phyloP scores from a whole-genome alignment of 2,329 filamentous ascomycete genomes.

The Metarhizium anisopliae region DNA sequence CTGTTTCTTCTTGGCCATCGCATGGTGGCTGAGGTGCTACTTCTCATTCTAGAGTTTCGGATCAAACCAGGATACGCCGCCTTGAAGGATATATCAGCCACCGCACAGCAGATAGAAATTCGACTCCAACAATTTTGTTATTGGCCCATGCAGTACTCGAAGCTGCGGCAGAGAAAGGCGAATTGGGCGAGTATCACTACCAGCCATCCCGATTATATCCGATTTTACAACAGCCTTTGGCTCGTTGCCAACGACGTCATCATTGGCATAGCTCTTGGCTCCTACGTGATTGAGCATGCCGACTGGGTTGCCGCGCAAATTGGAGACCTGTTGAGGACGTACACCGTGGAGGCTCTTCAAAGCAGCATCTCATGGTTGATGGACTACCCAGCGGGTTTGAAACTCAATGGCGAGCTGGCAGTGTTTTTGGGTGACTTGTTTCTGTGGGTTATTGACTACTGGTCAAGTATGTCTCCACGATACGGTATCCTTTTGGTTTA shows the following conservation, averaged over 20 bases:
- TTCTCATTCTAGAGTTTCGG: slow-evolving; percentile 78
- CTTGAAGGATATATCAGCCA: slow-evolving; percentile 91
- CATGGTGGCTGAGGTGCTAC: slow-evolving; percentile 67
- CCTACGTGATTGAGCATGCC: slow-evolving; percentile 94
- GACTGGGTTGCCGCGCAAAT: slow-evolving; percentile 75
- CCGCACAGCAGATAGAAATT: slow-evolving; percentile 94
- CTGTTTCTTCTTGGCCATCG: slow-evolving; percentile 71
- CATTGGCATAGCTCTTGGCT: slow-evolving; percentile 91
- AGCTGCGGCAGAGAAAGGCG: slow-evolving; percentile 75
- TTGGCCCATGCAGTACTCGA: slow-evolving; percentile 95
- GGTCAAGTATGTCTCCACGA: slow-evolving; percentile 57
- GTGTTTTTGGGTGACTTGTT: slow-evolving; percentile 93
- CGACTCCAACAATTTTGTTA: slow-evolving; percentile 97
- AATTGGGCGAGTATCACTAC: slow-evolving; percentile 95
- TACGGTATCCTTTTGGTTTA: slow-evolving; percentile 7
- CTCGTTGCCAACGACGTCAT: slow-evolving; percentile 98
- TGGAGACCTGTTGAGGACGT: slow-evolving; percentile 63
- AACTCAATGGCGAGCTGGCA: slow-evolving; percentile 88
- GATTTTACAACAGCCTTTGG: slow-evolving; percentile 98
- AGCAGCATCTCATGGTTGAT: slow-evolving; percentile 91
- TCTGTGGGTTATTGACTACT: slow-evolving; percentile 97
- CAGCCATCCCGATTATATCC: slow-evolving; percentile 94
- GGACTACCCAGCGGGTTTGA: slow-evolving; percentile 89
- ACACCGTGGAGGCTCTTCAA: slow-evolving; percentile 81
- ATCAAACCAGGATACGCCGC: slow-evolving; percentile 69